Evolutionary conservation across 371 early-diverging fungal genomes (phyloP).

Genomic region (Mortierella sp.): DNA sequence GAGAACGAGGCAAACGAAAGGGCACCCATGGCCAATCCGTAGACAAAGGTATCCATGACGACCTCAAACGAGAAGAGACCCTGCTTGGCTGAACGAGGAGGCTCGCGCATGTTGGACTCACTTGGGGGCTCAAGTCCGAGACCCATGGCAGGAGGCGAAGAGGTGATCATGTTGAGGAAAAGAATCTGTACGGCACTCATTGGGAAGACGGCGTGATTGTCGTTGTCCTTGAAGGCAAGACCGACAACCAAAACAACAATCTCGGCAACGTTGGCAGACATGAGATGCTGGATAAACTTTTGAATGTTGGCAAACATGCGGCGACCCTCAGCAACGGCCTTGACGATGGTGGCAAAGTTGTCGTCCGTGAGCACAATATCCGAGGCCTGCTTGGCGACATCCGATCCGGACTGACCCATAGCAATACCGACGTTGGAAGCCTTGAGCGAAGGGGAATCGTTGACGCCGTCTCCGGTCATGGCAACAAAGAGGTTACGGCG

Average conservation of each 20-base stretch:
- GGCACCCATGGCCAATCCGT: slow-evolving; percentile 79
- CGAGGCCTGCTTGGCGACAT: slow-evolving; percentile 93
- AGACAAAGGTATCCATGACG: slow-evolving; percentile 79
- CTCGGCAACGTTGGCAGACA: slow-evolving; percentile 79
- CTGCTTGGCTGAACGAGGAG: slow-evolving; percentile 79
- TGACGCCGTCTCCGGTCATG: slow-evolving; percentile 94
- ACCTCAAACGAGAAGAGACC: slow-evolving; percentile 80
- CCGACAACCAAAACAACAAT: slow-evolving; percentile 78
- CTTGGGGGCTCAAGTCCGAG: slow-evolving; percentile 90
- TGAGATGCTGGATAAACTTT: slow-evolving; percentile 92
- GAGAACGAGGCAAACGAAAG: slow-evolving; percentile 79
- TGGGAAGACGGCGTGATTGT: slow-evolving; percentile 77
- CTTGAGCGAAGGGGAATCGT: slow-evolving; percentile 93
- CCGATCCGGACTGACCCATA: slow-evolving; percentile 91
- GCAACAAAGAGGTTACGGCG: slow-evolving; percentile 74
- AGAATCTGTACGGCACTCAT: slow-evolving; percentile 89
- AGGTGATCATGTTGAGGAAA: slow-evolving; percentile 88
- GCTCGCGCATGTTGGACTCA: slow-evolving; percentile 82
- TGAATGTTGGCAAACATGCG: slow-evolving; percentile 94
- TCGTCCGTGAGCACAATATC: slow-evolving; percentile 92
- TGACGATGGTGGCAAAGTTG: slow-evolving; percentile 89
- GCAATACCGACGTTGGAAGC: slow-evolving; percentile 93
- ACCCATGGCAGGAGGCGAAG: slow-evolving; percentile 88
- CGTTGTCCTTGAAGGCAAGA: slow-evolving; percentile 73
- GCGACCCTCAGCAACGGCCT: slow-evolving; percentile 88